phyloP scores from a whole-genome alignment of 805 yeast genomes.

The Wickerhamiella siamensis region DNA sequence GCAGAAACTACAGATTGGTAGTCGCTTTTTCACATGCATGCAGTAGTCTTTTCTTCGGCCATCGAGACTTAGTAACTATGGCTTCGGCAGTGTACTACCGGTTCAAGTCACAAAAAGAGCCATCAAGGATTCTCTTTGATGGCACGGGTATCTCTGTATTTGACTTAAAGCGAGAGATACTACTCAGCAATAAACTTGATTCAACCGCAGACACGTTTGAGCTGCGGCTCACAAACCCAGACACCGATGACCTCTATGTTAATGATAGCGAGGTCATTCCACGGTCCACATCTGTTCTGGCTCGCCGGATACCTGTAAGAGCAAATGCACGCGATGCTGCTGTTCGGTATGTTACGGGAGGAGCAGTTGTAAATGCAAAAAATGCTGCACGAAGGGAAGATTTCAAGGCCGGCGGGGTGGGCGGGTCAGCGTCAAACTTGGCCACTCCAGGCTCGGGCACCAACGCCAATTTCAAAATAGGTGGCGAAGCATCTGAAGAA shows the following conservation, averaged over 20 bases:
- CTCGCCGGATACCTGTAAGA: slow-evolving; percentile 57
- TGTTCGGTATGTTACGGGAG: slow-evolving; percentile 43
- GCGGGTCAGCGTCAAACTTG: slow-evolving; percentile 4
- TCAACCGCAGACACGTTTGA: slow-evolving; percentile 70
- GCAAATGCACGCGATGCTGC: slow-evolving; percentile 33
- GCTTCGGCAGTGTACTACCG: slow-evolving; percentile 78
- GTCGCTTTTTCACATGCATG: too few relatives aligned
- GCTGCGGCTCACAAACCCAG: slow-evolving; percentile 54
- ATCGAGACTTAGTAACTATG: too few relatives aligned
- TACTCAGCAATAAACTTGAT: slow-evolving; percentile 63
- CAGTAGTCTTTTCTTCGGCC: too few relatives aligned
- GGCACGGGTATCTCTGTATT: slow-evolving; percentile 95
- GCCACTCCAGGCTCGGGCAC: slow-evolving; percentile 11
- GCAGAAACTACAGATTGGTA: too few relatives aligned
- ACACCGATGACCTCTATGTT: slow-evolving; percentile 56
- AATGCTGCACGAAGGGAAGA: slow-evolving; percentile 26
- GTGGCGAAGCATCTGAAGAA: slow-evolving; percentile 47
- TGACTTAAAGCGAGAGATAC: slow-evolving; percentile 84
- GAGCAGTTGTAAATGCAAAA: slow-evolving; percentile 22
- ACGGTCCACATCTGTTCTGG: slow-evolving; percentile 72
- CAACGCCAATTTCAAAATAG: slow-evolving; percentile 24
- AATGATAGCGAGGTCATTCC: slow-evolving; percentile 90
- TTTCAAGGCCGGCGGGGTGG: slow-evolving; percentile 22
- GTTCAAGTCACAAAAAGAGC: slow-evolving; percentile 70
- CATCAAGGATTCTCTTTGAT: slow-evolving; percentile 71